phyloP scores from a whole-genome alignment of 768 basidiomycete genomes.

The Mycena galopus region DNA sequence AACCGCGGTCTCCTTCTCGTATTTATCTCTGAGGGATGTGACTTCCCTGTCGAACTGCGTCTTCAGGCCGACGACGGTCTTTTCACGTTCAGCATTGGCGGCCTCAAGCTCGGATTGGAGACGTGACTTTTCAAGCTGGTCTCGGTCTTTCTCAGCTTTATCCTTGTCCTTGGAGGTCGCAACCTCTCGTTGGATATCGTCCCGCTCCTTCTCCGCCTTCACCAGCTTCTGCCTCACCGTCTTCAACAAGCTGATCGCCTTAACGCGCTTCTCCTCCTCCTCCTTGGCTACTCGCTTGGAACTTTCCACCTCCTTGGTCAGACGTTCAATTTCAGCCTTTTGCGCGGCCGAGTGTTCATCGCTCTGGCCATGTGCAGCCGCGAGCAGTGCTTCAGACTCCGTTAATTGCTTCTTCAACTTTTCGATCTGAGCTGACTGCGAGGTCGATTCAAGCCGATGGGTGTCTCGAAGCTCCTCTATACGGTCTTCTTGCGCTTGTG shows the following conservation, averaged over 20 bases:
- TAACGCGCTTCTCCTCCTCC: slow-evolving; percentile 97
- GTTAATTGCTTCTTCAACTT: slow-evolving; percentile 75
- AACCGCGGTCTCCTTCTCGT: slow-evolving; percentile 80
- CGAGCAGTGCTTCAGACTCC: slow-evolving; percentile 78
- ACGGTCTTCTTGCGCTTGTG: slow-evolving; percentile 84
- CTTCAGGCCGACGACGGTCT: slow-evolving; percentile 68
- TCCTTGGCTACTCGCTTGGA: slow-evolving; percentile 80
- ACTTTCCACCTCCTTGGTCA: slow-evolving; percentile 75
- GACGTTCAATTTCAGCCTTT: slow-evolving; percentile 66
- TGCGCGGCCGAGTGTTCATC: slow-evolving; percentile 65
- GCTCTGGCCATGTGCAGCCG: slow-evolving; percentile 66
- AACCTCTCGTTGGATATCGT: slow-evolving; percentile 78
- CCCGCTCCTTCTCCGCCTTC: slow-evolving; percentile 94
- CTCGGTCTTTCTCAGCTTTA: slow-evolving; percentile 66
- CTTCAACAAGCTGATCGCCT: slow-evolving; percentile 93
- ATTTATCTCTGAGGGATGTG: slow-evolving; percentile 67
- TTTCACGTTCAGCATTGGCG: slow-evolving; percentile 73
- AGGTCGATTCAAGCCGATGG: slow-evolving; percentile 84
- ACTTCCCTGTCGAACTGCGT: slow-evolving; percentile 83
- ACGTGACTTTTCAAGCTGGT: slow-evolving; percentile 63
- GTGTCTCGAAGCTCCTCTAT: slow-evolving; percentile 89
- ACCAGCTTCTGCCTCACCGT: slow-evolving; percentile 98
- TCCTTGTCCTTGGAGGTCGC: slow-evolving; percentile 65
- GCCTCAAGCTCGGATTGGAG: slow-evolving; percentile 76
- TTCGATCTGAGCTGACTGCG: slow-evolving; percentile 81